Evolutionary conservation across 768 basidiomycete genomes (phyloP), one percentile per base, ranked within the genome.

Genomic region (Mycena belliarum): DNA sequence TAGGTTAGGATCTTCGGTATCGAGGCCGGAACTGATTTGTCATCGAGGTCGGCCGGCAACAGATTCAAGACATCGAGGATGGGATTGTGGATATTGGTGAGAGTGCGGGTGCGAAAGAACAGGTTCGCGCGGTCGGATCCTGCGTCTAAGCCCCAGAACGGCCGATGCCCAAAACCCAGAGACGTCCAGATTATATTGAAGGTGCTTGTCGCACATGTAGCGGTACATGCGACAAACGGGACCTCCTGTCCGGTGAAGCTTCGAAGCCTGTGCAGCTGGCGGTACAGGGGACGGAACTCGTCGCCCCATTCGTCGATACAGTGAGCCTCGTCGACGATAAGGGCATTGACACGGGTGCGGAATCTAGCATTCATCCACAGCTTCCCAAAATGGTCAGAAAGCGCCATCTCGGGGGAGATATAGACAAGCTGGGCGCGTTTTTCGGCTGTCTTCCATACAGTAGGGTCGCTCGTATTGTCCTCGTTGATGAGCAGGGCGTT

Each of bases 301-400:
- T 68, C 63, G 14, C 70, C 71, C 72, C 72, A 75, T 32, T 72
- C 70, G 23, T 69, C 66, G 48, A 72, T 67, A 37, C 70, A 72
- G 48, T 73, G 73, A 0, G 69, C 71, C 41, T 73, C 71, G 49
- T 75, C 73, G 10, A 73, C 57, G 14, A 73, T 55, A 1, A 73
- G 21, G 3, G 70, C 66, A 8, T 58, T 52, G 1, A 73, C 46
- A 1, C 65, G 61, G 15, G 37, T 33, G 10, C 69, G 65, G 50
- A 75, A 73, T 14, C 61, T 58, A 2, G 41, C 32, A 52, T 71
- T 65, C 28, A 65, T 66, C 70, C 73, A 74, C 1, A 74, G 61
- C 46, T 65, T 65, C 21, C 50, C 49, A 54, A 71, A 72, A 53
- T 59, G 60, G 32, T 63, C 58, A 2, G 66, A 57, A 1, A 70